Evolutionary conservation across 768 basidiomycete genomes (phyloP).

Genomic region (Lentinula lateritia): DNA sequence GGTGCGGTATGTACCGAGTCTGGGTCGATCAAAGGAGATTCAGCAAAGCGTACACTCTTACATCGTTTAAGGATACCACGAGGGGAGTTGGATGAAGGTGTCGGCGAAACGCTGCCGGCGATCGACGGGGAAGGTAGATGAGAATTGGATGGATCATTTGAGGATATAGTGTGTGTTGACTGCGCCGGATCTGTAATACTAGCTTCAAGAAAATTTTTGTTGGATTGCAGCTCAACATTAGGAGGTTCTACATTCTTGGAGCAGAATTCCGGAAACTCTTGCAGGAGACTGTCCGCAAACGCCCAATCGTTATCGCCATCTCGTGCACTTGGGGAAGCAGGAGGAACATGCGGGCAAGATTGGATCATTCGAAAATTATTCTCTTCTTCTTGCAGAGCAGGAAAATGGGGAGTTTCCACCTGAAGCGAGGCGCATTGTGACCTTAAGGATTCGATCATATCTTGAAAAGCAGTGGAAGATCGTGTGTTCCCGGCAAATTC

Average conservation of each 20-base stretch:
- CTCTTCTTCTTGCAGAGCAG: conserved; percentile 6
- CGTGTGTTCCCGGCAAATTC: conserved; percentile 19
- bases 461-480: conserved; percentile 28
- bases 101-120: conserved; percentile 16
- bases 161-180: background rate
- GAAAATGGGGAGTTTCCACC: conserved; percentile 5
- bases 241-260: background rate
- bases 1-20: background rate
- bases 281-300: conserved; percentile 25
- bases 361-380: background rate
- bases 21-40: background rate
- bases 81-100: conserved; percentile 16
- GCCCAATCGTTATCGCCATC: conserved; percentile 29
- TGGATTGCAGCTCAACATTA: background rate
- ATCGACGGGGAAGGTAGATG: conserved; percentile 10
- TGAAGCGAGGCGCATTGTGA: conserved; percentile 27
- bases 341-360: background rate
- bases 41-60: conserved; percentile 40
- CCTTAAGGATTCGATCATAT: conserved; percentile 41
- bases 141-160: background rate
- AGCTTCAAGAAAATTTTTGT: background rate
- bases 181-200: background rate
- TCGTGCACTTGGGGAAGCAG: conserved; percentile 10
- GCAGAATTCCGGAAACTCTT: background rate
- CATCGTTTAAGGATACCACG: conserved; percentile 31